phyloP scores from a whole-genome alignment of 192 early-diverging fungal species.

The Chytriomyces sp. region DNA sequence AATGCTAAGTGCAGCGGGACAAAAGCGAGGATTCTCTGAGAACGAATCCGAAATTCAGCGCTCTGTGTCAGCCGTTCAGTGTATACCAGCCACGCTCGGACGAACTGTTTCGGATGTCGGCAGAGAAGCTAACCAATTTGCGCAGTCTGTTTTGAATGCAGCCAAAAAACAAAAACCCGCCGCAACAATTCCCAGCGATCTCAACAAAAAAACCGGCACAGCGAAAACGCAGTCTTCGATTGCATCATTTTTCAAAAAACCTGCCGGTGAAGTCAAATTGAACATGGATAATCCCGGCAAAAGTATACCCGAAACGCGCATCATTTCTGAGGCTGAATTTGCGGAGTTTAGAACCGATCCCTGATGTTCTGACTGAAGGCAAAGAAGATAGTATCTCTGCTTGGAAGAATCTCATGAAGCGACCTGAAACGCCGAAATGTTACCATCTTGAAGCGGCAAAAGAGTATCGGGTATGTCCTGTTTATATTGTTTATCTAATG shows the following conservation, averaged over 20 bases:
- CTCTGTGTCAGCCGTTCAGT: too few species aligned
- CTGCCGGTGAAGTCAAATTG: neutral
- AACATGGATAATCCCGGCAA: neutral
- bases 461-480: constrained; percentile 59
- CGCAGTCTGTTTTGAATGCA: too few species aligned
- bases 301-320: constrained; percentile 15
- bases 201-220: neutral
- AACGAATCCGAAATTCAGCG: too few species aligned
- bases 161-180: too few species aligned
- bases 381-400: constrained; percentile 37
- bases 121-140: too few species aligned
- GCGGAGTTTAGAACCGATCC: neutral
- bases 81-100: too few species aligned
- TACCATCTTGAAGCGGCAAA: constrained; percentile 68
- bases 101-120: too few species aligned
- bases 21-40: too few species aligned
- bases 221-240: neutral
- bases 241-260: neutral
- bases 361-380: neutral
- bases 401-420: constrained; percentile 66
- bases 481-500: too few species aligned
- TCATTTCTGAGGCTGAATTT: constrained; percentile 13
- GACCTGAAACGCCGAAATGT: constrained; percentile 60
- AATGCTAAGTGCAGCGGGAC: too few species aligned
- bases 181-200: too few species aligned